phyloP scores from a whole-genome alignment of 1,284 basidiomycete species.

The Athelia psychrophila region DNA sequence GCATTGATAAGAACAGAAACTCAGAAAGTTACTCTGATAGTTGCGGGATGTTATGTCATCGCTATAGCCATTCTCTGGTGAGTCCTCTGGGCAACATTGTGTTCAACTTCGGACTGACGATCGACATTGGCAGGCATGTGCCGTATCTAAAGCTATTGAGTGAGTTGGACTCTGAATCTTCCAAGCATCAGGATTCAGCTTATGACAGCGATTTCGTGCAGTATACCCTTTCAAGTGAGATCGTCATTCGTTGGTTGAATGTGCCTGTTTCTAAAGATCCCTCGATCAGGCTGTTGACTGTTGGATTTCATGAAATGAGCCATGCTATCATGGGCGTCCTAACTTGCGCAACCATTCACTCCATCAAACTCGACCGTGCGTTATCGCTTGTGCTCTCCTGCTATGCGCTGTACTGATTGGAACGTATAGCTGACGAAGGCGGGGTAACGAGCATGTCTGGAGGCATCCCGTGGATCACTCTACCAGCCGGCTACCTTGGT shows the following conservation, averaged over 20 bases:
- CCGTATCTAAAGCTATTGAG: slow-evolving; percentile 72
- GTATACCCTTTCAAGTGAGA: slow-evolving; percentile 93
- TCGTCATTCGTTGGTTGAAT: too few relatives aligned
- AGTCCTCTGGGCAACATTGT: slow-evolving; percentile 28
- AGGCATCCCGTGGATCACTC: slow-evolving; percentile 82
- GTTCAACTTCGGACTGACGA: slow-evolving; percentile 4
- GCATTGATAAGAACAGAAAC: slow-evolving; percentile 66
- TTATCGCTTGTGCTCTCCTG: slow-evolving; percentile 17
- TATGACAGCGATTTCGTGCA: too few relatives aligned
- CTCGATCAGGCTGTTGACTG: slow-evolving; percentile 62
- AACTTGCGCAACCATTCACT: slow-evolving; percentile 90
- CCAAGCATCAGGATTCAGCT: too few relatives aligned
- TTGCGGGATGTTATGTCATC: slow-evolving; percentile 71
- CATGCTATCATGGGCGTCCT: slow-evolving; percentile 80
- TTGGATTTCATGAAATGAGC: slow-evolving; percentile 93
- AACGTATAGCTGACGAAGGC: slow-evolving; percentile 86
- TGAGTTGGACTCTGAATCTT: too few relatives aligned
- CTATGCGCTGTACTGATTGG: slow-evolving; percentile 21
- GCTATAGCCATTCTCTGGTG: slow-evolving; percentile 76
- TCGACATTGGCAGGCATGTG: slow-evolving; percentile 58
- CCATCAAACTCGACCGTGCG: slow-evolving; percentile 81
- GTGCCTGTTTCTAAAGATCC: slow-evolving; percentile 8
- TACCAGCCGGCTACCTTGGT: slow-evolving; percentile 92
- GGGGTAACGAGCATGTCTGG: slow-evolving; percentile 94
- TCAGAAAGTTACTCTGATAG: slow-evolving; percentile 74